Base-by-base conservation (phyloP, 164 flowering plant genomes). In the Brasenia schreberi region DNA sequence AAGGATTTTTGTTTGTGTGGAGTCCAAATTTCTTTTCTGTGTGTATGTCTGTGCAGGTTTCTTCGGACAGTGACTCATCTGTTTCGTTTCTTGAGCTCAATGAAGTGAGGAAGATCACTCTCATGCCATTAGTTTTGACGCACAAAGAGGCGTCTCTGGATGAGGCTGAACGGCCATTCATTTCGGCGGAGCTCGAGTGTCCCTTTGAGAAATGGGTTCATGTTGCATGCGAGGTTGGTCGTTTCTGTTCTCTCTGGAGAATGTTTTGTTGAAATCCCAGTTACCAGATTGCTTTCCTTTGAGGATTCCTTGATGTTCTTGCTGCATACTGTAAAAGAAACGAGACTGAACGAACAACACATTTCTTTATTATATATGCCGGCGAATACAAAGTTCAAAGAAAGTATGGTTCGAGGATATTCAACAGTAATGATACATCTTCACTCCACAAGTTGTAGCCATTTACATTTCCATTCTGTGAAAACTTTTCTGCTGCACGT, bases 221-320 rank as follows among this genome's bases (percentile, higher is more conserved):
- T 73, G 72, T 90, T 68, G 92, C 90, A 70, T 88, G 86, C 58
- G 83, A 86, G 97, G 97, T 90, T 76, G 65, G 64, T 73, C 33
- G 5, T 63, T 44, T 44, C 53, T 14, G n/a, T 18, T 60, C 5
- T 3, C n/a, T 60, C 62, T n/a, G 62, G 62, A 42, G 56, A 49
- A 49, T 5, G 16, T 9, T 49, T 49, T 49, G 16, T 49, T 49
- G 56, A 49, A 9, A 9, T 49, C 10, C 56, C 16, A 49, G 16
- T 14, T 14, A 49, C 16, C 56, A 49, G 12, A 3, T 6, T 6
- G 12, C 16, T 49, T 49, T 49, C 56, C 56, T 49, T 49, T 49
- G 39, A 33, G 39, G 39, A 33, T 33, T 33, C 39, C 39, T 33
- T 33, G 39, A 33, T 33, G 39, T 33, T 33, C 39, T 33, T 33